These are phyloP conservation scores for Syzygium oleosum DNA, from an alignment of 345 rosid species.

Conservation along the genomic window DNA sequence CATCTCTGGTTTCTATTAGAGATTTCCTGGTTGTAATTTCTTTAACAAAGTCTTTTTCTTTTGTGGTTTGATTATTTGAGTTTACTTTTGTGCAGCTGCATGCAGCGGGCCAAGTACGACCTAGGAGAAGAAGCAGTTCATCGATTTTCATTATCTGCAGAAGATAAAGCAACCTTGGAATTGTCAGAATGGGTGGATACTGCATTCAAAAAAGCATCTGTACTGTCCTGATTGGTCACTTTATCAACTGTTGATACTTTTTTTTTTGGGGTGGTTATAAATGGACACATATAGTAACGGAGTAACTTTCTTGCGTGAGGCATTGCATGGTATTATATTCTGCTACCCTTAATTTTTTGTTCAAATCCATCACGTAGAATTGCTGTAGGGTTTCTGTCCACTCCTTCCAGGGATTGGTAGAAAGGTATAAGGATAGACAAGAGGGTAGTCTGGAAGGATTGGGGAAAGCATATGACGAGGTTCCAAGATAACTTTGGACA, in stretches of 20 bases:
- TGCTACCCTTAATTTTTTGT: background rate
- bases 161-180: slow-evolving; percentile 95
- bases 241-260: background rate
- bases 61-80: background rate
- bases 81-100: slow-evolving; percentile 54
- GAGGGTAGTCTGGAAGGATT: background rate
- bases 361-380: background rate
- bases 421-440: background rate
- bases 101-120: slow-evolving; percentile 94
- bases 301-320: background rate
- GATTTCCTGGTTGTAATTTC: background rate
- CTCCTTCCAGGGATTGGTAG: background rate
- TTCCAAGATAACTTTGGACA: background rate
- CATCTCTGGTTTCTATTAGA: background rate
- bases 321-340: background rate
- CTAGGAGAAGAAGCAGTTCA: slow-evolving; percentile 93
- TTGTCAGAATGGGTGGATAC: slow-evolving; percentile 93
- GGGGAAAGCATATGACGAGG: background rate
- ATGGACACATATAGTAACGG: background rate
- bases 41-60: background rate
- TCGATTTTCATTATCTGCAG: slow-evolving; percentile 88
- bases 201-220: slow-evolving; percentile 65
- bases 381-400: background rate
- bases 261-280: background rate
- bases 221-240: slow-evolving; percentile 15